Conservation (phyloP, 306 rosid species). For the Ochetophila trinervis region DNA sequence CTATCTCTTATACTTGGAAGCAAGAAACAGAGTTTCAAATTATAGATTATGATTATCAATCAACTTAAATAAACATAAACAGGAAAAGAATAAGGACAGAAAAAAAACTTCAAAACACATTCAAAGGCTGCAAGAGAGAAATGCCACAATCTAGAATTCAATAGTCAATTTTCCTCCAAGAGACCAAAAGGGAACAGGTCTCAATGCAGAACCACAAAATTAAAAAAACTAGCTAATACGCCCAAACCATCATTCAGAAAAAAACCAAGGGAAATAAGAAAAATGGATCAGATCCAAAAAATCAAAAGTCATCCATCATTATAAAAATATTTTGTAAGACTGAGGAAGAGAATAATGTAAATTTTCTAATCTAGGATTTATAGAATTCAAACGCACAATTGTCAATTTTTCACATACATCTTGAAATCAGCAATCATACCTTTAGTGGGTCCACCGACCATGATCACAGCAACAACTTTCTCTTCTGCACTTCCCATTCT, state of each 20-base stretch:
- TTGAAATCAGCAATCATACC: conserved; percentile 38
- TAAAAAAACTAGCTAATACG: neutral
- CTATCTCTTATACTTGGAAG: neutral
- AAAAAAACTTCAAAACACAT: neutral
- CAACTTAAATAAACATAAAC: neutral
- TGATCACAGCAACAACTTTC: conserved; percentile 84
- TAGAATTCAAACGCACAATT: too few species aligned
- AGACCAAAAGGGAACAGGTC: neutral
- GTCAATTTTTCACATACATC: neutral
- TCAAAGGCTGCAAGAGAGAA: conserved; percentile 5
- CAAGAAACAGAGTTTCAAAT: conserved; percentile 13
- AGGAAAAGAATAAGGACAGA: neutral
- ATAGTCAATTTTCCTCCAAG: neutral
- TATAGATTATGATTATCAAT: neutral
- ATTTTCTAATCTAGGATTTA: too few species aligned
- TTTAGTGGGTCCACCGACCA: conserved; percentile 99
- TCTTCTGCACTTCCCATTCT: conserved; percentile 69
- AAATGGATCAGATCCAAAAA: conserved; percentile 21
- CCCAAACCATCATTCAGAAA: neutral
- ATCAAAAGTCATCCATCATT: neutral
- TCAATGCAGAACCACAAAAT: conserved; percentile 1
- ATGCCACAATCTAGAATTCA: conserved; percentile 10
- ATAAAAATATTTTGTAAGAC: neutral
- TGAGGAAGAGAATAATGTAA: too few species aligned
- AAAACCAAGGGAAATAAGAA: neutral